A percentile compares a stretch with the other conserved stretches of the same genome.
Conservation (phyloP, 345 rosid genomes). For the Cochlearia excelsa region DNA sequence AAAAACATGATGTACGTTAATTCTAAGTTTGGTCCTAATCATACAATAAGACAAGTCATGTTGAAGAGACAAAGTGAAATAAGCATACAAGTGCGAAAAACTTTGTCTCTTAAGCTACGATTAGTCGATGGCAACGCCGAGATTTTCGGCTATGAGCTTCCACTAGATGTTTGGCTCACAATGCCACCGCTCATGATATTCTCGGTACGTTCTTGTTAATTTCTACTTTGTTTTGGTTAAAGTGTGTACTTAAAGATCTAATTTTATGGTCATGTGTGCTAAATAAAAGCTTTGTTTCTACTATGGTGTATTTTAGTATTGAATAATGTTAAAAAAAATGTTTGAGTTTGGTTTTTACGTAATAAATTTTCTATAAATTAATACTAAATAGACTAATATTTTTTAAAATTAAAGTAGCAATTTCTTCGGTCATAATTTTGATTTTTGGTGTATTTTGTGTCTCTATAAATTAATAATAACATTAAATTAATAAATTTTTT, state of each 20-base stretch:
- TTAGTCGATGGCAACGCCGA: conserved; percentile 69
- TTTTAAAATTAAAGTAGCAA: too few species aligned
- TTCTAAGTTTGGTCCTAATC: not conserved
- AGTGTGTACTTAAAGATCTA: too few species aligned
- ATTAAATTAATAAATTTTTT: too few species aligned
- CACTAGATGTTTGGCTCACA: conserved; percentile 64
- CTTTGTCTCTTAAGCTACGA: conserved; percentile 51
- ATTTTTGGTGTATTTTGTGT: too few species aligned
- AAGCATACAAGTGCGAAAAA: not conserved
- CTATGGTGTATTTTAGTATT: too few species aligned
- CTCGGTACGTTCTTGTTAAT: conserved; percentile 41
- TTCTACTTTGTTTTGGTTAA: not conserved
- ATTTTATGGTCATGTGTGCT: not conserved
- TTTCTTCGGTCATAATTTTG: too few species aligned
- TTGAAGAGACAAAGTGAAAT: not conserved
- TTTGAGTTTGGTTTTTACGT: too few species aligned
- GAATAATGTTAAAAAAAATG: too few species aligned
- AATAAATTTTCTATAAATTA: too few species aligned
- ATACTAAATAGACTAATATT: too few species aligned
- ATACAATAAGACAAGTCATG: not conserved
- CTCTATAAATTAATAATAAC: too few species aligned
- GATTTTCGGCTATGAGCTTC: conserved; percentile 74
- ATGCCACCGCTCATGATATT: conserved; percentile 67
- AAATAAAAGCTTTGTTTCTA: not conserved
- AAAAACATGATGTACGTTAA: not conserved